Conservation (phyloP, 2,329 filamentous ascomycete genomes). For the Epichloe hybrida region DNA sequence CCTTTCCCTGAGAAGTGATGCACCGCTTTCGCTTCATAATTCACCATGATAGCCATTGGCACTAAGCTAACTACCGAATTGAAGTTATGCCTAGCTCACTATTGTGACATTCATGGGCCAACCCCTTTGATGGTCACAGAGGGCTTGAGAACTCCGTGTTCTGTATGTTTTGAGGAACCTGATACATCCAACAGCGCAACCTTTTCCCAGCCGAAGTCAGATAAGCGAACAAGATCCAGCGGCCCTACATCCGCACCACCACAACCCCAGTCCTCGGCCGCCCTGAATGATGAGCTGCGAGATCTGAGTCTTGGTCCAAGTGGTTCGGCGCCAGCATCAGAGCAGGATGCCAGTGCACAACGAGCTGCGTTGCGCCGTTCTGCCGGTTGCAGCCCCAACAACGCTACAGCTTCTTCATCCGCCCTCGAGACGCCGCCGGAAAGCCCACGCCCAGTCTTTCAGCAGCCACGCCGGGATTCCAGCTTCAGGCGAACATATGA, state of each 20-base stretch:
- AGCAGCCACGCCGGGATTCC: constrained; percentile 36
- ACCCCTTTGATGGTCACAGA: constrained; percentile 59
- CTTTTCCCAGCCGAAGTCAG: constrained; percentile 10
- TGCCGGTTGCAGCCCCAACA: constrained; percentile 10
- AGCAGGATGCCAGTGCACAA: constrained; percentile 30
- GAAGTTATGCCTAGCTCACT: constrained; percentile 56
- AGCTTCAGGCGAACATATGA: constrained; percentile 51
- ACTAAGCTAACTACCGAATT: constrained; percentile 22
- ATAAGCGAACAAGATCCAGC: constrained; percentile 27
- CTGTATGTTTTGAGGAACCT: constrained; percentile 39
- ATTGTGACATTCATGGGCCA: constrained; percentile 57
- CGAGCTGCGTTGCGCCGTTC: constrained; percentile 29
- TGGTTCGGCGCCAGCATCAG: constrained; percentile 28
- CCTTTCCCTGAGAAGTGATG: background rate
- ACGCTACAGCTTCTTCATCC: constrained; percentile 21
- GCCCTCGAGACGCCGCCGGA: constrained; percentile 44
- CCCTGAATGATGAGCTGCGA: constrained; percentile 33
- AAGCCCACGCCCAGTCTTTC: constrained; percentile 34
- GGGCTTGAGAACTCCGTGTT: constrained; percentile 47
- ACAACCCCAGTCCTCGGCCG: constrained; percentile 20
- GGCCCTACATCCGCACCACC: constrained; percentile 21
- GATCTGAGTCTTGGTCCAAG: constrained; percentile 33
- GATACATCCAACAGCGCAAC: constrained; percentile 1
- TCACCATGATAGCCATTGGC: constrained; percentile 15
- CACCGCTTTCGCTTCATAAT: background rate